These are phyloP conservation scores for Persicaria maculosa DNA, from an alignment of 148 eudicot genomes.

Conservation along the genomic window DNA sequence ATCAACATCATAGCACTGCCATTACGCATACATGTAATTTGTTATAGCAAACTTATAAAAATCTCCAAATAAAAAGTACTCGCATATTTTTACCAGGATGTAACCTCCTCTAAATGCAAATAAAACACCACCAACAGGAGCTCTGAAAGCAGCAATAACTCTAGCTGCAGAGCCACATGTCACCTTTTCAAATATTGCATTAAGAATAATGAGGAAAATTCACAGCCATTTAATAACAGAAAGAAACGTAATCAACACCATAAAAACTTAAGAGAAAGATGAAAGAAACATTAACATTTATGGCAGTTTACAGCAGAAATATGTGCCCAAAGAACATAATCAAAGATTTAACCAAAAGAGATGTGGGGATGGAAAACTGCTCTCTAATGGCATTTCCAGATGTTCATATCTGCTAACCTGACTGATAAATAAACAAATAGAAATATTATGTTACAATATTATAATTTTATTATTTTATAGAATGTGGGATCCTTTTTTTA, in stretches of 20 bases:
- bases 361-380: neutral
- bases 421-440: neutral
- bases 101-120: conserved; percentile 98
- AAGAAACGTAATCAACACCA: neutral
- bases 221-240: neutral
- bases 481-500: too few relatives aligned
- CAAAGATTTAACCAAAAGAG: neutral
- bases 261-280: neutral
- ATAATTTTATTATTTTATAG: too few relatives aligned
- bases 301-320: neutral
- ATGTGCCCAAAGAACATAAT: neutral
- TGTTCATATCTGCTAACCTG: neutral
- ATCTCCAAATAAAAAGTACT: neutral
- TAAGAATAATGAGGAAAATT: conserved; percentile 27
- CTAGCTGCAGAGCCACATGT: conserved; percentile 99
- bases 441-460: too few relatives aligned
- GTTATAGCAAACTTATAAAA: neutral
- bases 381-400: neutral
- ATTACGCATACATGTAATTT: neutral
- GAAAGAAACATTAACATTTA: neutral
- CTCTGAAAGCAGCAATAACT: conserved; percentile 99
- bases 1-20: too few relatives aligned
- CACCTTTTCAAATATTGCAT: conserved; percentile 68
- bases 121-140: conserved; percentile 98
- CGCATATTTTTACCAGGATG: conserved; percentile 66